Base-by-base conservation (phyloP, 2,329 filamentous ascomycete genomes). In the Fusarium longipes region DNA sequence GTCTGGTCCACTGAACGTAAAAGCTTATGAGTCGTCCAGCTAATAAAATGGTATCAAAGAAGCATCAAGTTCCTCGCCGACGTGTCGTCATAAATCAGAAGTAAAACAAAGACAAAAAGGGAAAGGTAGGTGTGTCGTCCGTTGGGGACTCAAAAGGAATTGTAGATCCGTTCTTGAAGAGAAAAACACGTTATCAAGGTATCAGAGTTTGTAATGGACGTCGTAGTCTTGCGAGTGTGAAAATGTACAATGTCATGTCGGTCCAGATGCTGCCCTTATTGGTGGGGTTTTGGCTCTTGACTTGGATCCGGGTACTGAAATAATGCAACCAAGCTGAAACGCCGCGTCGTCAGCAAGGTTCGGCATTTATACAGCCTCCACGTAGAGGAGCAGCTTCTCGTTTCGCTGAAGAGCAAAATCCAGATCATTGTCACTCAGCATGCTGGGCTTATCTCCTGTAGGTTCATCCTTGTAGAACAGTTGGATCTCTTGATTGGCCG, bases 391-490 rank as follows among this genome's bases (percentile, higher is more conserved):
- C 66, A 98, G 83, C 81, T 97, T 97, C 69, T 93, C 90, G 78
- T 97, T 97, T 72, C 93, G 84, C 72, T 91, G 87, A 66, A 97
- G 82, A 5, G 95, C 95, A 68, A 87, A 85, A 67, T 93, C 90
- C 51, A 98, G 81, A 76, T 97, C 93, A 65, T 91, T 86, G 75
- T 97, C 89, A 78, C 88, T 93, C 74, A 92, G 83, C 67, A 98
- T 82, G 35, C 88, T 88, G 39, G 91, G 88, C 77, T 91, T 92
- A 66, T 91, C 87, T 25, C 90, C 91, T 6, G 89, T 91, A 30
- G 86, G 83, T 77, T 97, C 94, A 69, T 97, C 94, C 77, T 92
- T 91, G 82, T 97, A 97, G 70, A 89, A 92, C 24, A 97, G 86
- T 64, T 91, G 84, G 27, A 97, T 85, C 22, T 91, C 86, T n/a